phyloP scores from a whole-genome alignment of 1,284 basidiomycete genomes.

The Meira nashicola region DNA sequence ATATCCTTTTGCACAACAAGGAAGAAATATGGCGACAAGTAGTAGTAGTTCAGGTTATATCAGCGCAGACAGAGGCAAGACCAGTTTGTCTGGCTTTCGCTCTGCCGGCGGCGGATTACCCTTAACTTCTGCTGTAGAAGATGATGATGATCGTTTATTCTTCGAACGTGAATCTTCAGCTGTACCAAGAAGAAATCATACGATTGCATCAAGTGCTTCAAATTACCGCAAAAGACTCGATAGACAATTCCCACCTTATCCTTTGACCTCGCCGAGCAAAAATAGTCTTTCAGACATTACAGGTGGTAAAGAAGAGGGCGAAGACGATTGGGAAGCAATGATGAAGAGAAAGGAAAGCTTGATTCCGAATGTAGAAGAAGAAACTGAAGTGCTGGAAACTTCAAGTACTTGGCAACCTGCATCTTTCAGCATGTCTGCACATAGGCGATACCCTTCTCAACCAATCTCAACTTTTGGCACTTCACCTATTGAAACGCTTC shows the following conservation, averaged over 20 bases:
- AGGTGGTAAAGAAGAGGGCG: constrained; percentile 31
- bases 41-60: neutral
- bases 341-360: constrained; percentile 24
- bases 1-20: too few relatives aligned
- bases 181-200: constrained; percentile 13
- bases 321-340: constrained; percentile 43
- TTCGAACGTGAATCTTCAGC: neutral
- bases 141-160: constrained; percentile 2
- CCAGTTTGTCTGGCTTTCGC: neutral
- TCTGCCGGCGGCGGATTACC: neutral
- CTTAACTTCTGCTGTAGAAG: neutral
- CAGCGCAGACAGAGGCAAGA: neutral
- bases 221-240: neutral
- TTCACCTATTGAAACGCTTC: constrained; percentile 17
- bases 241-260: neutral
- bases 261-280: constrained; percentile 5
- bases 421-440: neutral
- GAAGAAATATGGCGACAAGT: too few relatives aligned
- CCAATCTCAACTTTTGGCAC: constrained; percentile 15
- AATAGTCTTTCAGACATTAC: constrained; percentile 42
- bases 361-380: constrained; percentile 17
- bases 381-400: neutral
- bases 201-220: constrained; percentile 8
- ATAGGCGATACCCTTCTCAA: constrained; percentile 16
- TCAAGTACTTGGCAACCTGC: neutral